phyloP scores from a whole-genome alignment of 768 basidiomycete species.

The Dentipellis sp. region DNA sequence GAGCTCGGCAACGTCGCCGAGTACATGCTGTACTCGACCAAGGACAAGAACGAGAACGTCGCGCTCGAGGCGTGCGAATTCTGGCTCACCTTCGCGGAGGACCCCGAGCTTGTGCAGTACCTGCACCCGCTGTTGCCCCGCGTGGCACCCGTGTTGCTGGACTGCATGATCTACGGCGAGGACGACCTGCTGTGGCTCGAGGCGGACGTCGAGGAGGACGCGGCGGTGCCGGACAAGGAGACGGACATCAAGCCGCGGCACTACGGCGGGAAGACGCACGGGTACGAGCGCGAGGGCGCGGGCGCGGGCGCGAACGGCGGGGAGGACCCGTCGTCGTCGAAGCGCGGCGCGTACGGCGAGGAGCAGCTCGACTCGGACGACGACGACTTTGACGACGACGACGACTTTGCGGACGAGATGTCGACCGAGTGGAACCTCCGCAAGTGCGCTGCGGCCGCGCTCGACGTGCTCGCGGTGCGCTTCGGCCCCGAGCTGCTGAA shows the following conservation, averaged over 20 bases:
- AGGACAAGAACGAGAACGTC: conserved; percentile 94
- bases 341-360: conserved; percentile 62
- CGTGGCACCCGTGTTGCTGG: conserved; percentile 89
- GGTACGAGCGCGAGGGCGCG: conserved; percentile 62
- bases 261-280: conserved; percentile 80
- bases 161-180: conserved; percentile 96
- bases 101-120: conserved; percentile 76
- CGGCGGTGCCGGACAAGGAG: conserved; percentile 86
- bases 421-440: conserved; percentile 98
- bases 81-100: conserved; percentile 98
- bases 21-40: conserved; percentile 98
- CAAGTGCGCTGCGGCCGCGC: conserved; percentile 95
- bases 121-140: conserved; percentile 83
- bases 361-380: conserved; percentile 84
- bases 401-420: conserved; percentile 94
- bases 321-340: conserved; percentile 11
- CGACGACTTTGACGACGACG: conserved; percentile 70
- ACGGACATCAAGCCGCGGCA: conserved; percentile 95
- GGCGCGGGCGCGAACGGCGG: conserved; percentile 10
- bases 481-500: conserved; percentile 87
- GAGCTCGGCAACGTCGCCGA: conserved; percentile 94
- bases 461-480: conserved; percentile 92
- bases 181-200: conserved; percentile 94
- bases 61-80: conserved; percentile 99
- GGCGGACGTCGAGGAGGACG: conserved; percentile 79